Evolutionary conservation across 345 rosid genomes (phyloP), one percentile per base, ranked within the genome.

Genomic region (Hirschfeldia incana): DNA sequence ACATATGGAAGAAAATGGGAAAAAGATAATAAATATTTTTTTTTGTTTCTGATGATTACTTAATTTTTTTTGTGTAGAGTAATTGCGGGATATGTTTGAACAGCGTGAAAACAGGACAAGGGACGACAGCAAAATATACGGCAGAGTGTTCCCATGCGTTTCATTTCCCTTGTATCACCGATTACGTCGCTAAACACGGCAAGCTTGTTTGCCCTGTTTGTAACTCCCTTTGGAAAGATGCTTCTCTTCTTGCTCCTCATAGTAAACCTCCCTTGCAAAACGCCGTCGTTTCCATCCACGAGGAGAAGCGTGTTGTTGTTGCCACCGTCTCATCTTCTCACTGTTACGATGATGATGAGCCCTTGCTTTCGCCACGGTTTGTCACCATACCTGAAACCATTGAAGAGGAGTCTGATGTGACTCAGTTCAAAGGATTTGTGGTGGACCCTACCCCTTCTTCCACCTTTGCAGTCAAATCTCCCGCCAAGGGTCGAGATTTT

Each of bases 91-190:
- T 94, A 53, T 94, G 97, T 76, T 80, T 82, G 78, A 87, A 85
- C 85, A 87, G 90, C 72, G 93, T 91, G 80, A 89, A 85, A 82
- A 86, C 89, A 4, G 94, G 92, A n/a, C 88, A 91, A 69, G 97
- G 93, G 3, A 88, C 91, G 15, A 88, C 91, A 13, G 94, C 94
- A 5, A 89, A 90, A 26, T 91, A 88, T 82, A 94, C 97, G 30
- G 97, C 97, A 8, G 98, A 92, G 74, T 94, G 98, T 60, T 70
- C 86, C 10, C 97, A 94, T 78, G 83, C 81, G 32, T 94, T 94
- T 76, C 98, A 94, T 73, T 92, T 91, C 69, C 89, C 92, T n/a
- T 94, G 97, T 80, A 78, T 94, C 27, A 85, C 88, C 8, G 84
- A 85, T 4, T 92, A 88, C 39, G 89, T 88, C 30, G 83, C 88